Conservation (phyloP, 345 rosid species). For the Acer negundo region DNA sequence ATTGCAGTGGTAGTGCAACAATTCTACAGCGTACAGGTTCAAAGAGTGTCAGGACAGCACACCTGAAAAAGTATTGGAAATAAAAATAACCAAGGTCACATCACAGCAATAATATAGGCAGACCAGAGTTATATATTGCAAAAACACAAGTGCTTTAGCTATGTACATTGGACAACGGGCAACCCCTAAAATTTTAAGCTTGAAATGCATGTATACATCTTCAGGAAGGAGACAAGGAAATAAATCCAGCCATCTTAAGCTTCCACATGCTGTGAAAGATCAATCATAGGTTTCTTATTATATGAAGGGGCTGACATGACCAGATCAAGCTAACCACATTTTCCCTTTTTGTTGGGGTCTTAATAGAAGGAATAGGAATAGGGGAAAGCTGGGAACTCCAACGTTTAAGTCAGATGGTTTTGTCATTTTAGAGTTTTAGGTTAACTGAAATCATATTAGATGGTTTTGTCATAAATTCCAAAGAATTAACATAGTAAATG, state of each 20-base stretch:
- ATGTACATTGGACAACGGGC: neutral
- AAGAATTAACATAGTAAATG: neutral
- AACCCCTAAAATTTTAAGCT: neutral
- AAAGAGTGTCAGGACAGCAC: conserved; percentile 32
- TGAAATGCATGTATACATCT: neutral
- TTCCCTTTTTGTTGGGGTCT: neutral
- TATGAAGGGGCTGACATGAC: neutral
- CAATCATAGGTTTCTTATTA: neutral
- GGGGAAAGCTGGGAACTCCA: conserved; percentile 1
- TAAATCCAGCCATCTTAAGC: neutral
- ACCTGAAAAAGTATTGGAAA: conserved; percentile 25
- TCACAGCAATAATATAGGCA: conserved; percentile 4
- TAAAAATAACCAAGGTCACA: neutral
- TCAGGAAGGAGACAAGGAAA: neutral
- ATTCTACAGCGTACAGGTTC: conserved; percentile 36
- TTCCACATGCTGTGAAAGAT: neutral
- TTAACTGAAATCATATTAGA: neutral
- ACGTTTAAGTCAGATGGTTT: neutral
- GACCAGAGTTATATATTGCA: neutral
- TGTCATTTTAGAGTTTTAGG: neutral
- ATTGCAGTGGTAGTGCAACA: conserved; percentile 36
- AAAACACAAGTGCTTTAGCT: neutral
- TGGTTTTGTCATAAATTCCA: neutral
- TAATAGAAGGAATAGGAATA: neutral
- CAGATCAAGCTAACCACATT: neutral